A percentile compares a stretch with the other conserved stretches of the same genome.
Conservation (phyloP, 2,329 filamentous ascomycete species). For the Ophiostoma sp. region DNA sequence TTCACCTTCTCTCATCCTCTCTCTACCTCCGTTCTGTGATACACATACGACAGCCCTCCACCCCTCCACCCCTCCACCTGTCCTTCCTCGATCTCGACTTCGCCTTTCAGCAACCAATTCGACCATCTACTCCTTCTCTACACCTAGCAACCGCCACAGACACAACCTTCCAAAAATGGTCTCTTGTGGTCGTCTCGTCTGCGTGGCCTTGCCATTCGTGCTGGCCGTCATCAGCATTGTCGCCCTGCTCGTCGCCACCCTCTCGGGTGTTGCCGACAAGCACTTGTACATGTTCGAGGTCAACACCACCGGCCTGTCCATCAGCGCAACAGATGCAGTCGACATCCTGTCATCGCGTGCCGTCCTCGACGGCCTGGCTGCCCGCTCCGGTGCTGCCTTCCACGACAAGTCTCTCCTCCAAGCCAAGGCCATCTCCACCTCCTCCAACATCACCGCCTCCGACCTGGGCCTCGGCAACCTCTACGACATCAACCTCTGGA, state of each 20-base stretch:
- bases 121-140: neutral
- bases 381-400: conserved; percentile 14
- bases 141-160: neutral
- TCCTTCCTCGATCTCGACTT: neutral
- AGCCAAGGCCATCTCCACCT: conserved; percentile 25
- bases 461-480: conserved; percentile 63
- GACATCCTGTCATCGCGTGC: conserved; percentile 19
- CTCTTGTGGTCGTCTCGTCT: conserved; percentile 67
- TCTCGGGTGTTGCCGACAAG: conserved; percentile 53
- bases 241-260: conserved; percentile 55
- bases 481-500: conserved; percentile 81
- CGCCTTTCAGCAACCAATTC: neutral
- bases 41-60: neutral
- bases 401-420: conserved; percentile 23
- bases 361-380: neutral
- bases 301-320: conserved; percentile 57
- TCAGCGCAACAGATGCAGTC: conserved; percentile 31
- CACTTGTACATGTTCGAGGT: conserved; percentile 54
- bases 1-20: neutral
- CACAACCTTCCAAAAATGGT: conserved; percentile 28
- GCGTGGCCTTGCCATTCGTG: conserved; percentile 80
- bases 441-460: conserved; percentile 50
- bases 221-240: conserved; percentile 74
- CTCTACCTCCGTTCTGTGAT: neutral
- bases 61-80: too few relatives aligned